Evolutionary conservation across 2,329 filamentous ascomycete genomes (phyloP).

Genomic region (Microascus cirrosus): DNA sequence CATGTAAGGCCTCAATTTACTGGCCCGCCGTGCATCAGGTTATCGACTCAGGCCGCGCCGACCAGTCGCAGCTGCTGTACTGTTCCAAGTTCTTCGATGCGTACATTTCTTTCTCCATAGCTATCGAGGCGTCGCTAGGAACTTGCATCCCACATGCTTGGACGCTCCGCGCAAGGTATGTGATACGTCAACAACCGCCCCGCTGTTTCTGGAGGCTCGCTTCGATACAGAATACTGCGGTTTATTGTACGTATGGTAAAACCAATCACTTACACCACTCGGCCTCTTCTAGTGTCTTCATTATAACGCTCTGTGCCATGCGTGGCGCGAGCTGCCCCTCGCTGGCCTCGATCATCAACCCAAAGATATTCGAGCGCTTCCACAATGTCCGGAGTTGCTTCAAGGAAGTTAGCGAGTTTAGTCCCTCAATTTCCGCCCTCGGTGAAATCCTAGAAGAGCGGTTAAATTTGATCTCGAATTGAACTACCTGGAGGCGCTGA

Average conservation of each 20-base stretch:
- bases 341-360: neutral
- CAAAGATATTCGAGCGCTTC: neutral
- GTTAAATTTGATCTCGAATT: no score
- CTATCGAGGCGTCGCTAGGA: neutral
- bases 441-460: neutral
- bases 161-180: neutral
- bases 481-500: no score
- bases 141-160: neutral
- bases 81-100: neutral
- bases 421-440: neutral
- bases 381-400: neutral
- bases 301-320: neutral
- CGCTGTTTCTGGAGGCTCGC: no score
- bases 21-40: conserved; percentile 15
- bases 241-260: neutral
- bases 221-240: neutral
- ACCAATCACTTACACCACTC: neutral
- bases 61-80: neutral
- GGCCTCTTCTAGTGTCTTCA: neutral
- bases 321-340: neutral
- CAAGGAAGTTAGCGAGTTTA: neutral
- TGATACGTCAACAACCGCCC: neutral
- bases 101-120: neutral
- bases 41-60: neutral
- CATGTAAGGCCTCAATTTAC: conserved; percentile 16